Evolutionary conservation across 2,329 filamentous ascomycete genomes (phyloP), one percentile per base, ranked within the genome.

Genomic region (Calycina marina): DNA sequence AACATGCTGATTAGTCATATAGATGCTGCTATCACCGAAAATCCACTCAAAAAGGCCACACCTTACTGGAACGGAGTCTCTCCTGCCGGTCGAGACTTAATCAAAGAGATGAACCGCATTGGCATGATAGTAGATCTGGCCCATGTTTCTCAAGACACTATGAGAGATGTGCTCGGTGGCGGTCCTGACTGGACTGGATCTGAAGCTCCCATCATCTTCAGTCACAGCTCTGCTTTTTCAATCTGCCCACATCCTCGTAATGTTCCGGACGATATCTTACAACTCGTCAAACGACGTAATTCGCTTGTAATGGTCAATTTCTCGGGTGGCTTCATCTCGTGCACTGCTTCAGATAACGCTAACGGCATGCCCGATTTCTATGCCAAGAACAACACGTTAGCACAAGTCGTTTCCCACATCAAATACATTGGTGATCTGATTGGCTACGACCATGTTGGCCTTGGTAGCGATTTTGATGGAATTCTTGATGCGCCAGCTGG

Each of bases 261-360:
- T 46, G 86, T 93, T 5, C 81, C 82, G 1, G 85, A 96, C 42
- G 69, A 86, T 35, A 72, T 93, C 10, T 61, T 96, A 5, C 58
- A 77, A 24, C 61, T 90, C 1, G 80, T 94, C 22, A 82, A 81
- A 53, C 54, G 70, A 46, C 72, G 67, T 2, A 70, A 77, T 40
- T 79, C 78, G 3, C 48, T 96, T 6, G 81, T 94, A 32, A 93
- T 94, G 84, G 72, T 94, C 40, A 94, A 93, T 53, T 92, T 93
- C 49, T 62, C 70, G 11, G 82, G 84, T 0, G 74, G 75, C 12
- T 94, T 93, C 53, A 72, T 93, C 39, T 81, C 77, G 16, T 93
- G 86, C 53, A 30, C 37, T 11, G 37, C 41, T 1, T 65, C 69
- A 6, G 63, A 67, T 18, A 61, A 67, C 3, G 58, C 64, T 11